Percentiles rank a stretch among this genome's conserved stretches.
phyloP scores from a whole-genome alignment of 495 filamentous ascomycete species.

The Penicillium ochrochloron region DNA sequence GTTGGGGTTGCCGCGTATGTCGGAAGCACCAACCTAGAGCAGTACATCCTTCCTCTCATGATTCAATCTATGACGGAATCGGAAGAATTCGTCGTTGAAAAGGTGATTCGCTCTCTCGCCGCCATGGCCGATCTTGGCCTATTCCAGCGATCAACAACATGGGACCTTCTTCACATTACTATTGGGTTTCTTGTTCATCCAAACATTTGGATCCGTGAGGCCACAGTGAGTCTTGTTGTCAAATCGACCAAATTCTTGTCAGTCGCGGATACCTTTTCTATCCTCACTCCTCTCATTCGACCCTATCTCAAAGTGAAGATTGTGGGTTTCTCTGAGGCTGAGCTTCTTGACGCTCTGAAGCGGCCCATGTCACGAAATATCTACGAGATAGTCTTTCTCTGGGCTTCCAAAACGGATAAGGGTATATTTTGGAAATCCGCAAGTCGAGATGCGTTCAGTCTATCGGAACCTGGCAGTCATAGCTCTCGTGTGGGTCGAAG shows the following conservation, averaged over 20 bases:
- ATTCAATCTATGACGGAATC: slow-evolving; percentile 94
- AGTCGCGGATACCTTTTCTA: slow-evolving; percentile 78
- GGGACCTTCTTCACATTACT: slow-evolving; percentile 83
- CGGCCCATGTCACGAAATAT: slow-evolving; percentile 77
- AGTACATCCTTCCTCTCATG: slow-evolving; percentile 96
- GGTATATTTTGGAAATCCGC: slow-evolving; percentile 85
- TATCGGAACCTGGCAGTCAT: slow-evolving; percentile 48
- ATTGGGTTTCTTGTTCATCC: slow-evolving; percentile 89
- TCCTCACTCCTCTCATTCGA: slow-evolving; percentile 75
- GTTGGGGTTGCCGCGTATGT: slow-evolving; percentile 91
- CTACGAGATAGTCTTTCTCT: slow-evolving; percentile 82
- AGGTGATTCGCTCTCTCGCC: slow-evolving; percentile 85
- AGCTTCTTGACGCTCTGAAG: slow-evolving; percentile 81
- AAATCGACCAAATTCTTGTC: slow-evolving; percentile 79
- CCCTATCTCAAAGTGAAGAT: slow-evolving; percentile 79
- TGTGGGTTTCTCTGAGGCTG: slow-evolving; percentile 67
- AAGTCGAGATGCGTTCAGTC: slow-evolving; percentile 66
- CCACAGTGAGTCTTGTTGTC: slow-evolving; percentile 79
- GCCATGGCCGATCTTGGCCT: slow-evolving; percentile 87
- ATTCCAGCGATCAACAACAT: slow-evolving; percentile 80
- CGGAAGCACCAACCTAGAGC: slow-evolving; percentile 84
- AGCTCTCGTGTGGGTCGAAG: slow-evolving; percentile 30
- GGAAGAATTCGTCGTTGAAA: slow-evolving; percentile 94
- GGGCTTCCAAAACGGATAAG: slow-evolving; percentile 80
- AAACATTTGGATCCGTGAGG: slow-evolving; percentile 92